These are phyloP conservation scores for Taphrina sp. DNA, from an alignment of 1,139 yeast species.

Conservation along the genomic window DNA sequence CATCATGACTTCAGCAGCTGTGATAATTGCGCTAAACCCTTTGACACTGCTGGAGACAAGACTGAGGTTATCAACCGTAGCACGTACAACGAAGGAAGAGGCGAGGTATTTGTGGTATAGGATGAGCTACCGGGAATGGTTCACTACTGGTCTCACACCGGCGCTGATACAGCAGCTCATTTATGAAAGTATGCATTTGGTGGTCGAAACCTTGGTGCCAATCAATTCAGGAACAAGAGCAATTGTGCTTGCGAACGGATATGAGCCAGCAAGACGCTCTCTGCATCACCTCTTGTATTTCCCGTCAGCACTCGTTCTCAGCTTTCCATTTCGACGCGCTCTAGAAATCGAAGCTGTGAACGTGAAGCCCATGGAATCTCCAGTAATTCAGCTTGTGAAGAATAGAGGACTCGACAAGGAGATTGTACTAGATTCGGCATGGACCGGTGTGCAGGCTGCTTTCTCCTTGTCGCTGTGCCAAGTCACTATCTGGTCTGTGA, in stretches of 20 bases:
- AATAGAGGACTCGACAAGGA: constrained; percentile 8
- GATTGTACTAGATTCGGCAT: constrained; percentile 18
- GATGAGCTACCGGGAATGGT: constrained; percentile 5
- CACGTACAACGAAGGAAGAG: constrained; percentile 12
- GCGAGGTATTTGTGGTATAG: constrained; percentile 4
- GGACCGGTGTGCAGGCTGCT: constrained; percentile 11
- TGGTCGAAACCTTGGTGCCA: constrained; percentile 3
- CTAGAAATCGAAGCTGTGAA: constrained; percentile 14
- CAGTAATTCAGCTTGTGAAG: constrained; percentile 2
- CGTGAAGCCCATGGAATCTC: constrained; percentile 17
- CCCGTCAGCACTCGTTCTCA: neutral
- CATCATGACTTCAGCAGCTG: neutral
- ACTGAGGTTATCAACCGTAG: neutral
- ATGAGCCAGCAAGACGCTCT: neutral
- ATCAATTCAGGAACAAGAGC: neutral
- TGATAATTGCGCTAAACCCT: neutral
- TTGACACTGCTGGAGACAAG: constrained; percentile 5
- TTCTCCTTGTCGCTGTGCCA: too few species aligned
- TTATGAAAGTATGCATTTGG: neutral
- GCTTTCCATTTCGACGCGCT: constrained; percentile 6
- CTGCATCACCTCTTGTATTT: neutral
- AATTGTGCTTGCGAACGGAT: neutral
- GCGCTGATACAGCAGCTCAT: neutral
- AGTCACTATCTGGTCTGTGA: too few species aligned
- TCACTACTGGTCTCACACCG: constrained; percentile 4